These are phyloP conservation scores for Neospora caninum DNA, from an alignment of 169 alveolate genomes.

Conservation along the genomic window DNA sequence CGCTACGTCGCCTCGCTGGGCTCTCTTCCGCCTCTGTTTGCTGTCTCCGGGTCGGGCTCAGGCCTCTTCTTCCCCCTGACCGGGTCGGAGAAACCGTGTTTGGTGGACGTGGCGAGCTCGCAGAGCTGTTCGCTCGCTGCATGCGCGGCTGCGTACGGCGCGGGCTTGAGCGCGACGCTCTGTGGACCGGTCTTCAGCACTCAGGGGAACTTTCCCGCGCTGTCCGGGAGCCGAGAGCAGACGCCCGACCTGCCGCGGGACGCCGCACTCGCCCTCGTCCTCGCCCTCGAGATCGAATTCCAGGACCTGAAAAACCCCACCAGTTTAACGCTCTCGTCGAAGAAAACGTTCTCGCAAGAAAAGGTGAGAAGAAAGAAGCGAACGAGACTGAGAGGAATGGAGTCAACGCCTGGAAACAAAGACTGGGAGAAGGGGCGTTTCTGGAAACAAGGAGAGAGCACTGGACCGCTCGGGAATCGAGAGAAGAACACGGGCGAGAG, in stretches of 20 bases:
- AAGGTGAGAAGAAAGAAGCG: not conserved
- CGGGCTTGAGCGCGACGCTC: not conserved
- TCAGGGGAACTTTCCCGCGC: not conserved
- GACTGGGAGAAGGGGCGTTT: no score
- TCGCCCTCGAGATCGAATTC: constrained; percentile 1
- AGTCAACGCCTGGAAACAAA: not conserved
- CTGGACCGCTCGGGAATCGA: no score
- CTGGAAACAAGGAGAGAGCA: no score
- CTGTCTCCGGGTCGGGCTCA: not conserved
- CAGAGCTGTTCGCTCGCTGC: constrained; percentile 25
- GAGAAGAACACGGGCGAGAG: no score
- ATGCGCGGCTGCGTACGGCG: constrained; percentile 25
- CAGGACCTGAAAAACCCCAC: not conserved
- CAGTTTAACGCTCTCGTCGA: not conserved
- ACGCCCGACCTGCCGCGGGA: not conserved
- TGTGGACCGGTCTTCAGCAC: not conserved
- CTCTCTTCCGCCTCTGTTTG: not conserved
- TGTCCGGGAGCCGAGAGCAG: not conserved
- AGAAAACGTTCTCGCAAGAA: constrained; percentile 17
- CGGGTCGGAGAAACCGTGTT: not conserved
- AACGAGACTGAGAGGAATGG: not conserved
- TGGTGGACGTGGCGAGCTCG: not conserved
- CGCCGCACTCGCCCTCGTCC: not conserved
- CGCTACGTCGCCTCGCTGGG: not conserved
- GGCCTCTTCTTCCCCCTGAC: not conserved